Conservation (phyloP, 139 green algal species). For the Chlorella sp. region DNA sequence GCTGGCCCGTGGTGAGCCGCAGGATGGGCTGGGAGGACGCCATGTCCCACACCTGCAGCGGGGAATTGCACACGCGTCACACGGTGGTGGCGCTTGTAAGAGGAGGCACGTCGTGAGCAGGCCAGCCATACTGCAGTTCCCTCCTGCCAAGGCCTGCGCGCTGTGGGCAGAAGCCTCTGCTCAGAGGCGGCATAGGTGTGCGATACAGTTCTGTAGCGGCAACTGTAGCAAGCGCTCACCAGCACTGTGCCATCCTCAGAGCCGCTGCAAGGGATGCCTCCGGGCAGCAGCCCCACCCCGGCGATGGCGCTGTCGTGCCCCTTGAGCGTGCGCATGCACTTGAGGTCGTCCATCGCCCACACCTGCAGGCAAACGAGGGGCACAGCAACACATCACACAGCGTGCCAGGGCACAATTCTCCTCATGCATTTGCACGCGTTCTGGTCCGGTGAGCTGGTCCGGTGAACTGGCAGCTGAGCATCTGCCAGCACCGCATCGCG, state of each 20-base stretch:
- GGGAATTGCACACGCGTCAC: no score
- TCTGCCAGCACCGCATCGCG: neutral
- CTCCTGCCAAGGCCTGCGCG: no score
- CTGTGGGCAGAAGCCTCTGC: no score
- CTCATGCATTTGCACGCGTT: neutral
- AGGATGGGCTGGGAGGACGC: constrained; percentile 11
- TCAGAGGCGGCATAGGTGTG: no score
- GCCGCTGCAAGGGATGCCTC: constrained; percentile 26
- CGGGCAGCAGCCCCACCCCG: neutral
- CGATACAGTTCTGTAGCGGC: no score
- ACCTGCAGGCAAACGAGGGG: constrained; percentile 12
- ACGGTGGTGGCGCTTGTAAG: no score
- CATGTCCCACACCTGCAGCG: constrained; percentile 19
- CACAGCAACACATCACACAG: neutral
- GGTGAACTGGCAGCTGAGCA: neutral
- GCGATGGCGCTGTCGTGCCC: constrained; percentile 36
- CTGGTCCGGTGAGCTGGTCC: neutral
- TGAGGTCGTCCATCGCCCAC: constrained; percentile 46
- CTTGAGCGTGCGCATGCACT: constrained; percentile 22
- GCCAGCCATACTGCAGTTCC: no score
- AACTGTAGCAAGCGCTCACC: no score
- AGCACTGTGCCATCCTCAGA: constrained; percentile 34
- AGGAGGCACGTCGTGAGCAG: no score
- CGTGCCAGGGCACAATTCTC: neutral
- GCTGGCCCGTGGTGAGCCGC: constrained; percentile 18